phyloP scores from a whole-genome alignment of 2,329 filamentous ascomycete genomes.

The Graphium sp. region DNA sequence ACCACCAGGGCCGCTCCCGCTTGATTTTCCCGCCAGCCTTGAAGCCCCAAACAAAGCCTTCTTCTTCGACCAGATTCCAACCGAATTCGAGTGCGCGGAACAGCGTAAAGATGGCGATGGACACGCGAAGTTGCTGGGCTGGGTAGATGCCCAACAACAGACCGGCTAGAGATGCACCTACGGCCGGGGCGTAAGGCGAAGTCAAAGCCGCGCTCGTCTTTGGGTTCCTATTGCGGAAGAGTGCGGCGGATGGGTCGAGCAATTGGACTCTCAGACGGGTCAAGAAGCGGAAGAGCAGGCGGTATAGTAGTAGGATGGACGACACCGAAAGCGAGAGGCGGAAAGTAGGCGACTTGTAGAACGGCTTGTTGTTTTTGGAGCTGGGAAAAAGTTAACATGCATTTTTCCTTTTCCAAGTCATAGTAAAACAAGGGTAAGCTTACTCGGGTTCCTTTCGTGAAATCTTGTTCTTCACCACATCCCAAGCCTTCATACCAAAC shows the following conservation, averaged over 20 bases:
- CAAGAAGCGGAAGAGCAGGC: conserved; percentile 82
- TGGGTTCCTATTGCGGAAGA: conserved; percentile 73
- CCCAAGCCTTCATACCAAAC: conserved; percentile 46
- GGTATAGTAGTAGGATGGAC: conserved; percentile 73
- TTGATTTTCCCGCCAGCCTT: conserved; percentile 27
- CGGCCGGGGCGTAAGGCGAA: conserved; percentile 66
- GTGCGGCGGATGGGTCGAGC: conserved; percentile 60
- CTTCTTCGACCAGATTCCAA: conserved; percentile 69
- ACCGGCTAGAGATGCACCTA: conserved; percentile 81
- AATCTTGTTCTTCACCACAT: conserved; percentile 29
- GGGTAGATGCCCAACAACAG: conserved; percentile 66
- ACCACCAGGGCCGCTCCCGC: conserved; percentile 61
- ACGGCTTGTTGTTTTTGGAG: conserved; percentile 26
- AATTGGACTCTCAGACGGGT: conserved; percentile 62
- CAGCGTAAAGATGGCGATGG: conserved; percentile 65
- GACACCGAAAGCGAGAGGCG: conserved; percentile 72
- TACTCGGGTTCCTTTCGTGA: conserved; percentile 26
- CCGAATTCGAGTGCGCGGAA: conserved; percentile 72
- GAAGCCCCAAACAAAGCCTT: conserved; percentile 48
- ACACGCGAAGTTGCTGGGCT: conserved; percentile 48
- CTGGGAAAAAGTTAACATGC: conserved; percentile 8
- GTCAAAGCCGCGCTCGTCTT: conserved; percentile 58
- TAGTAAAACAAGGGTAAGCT: too few relatives aligned
- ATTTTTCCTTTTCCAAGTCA: conserved; percentile 4
- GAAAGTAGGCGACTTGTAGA: conserved; percentile 51